Evolutionary conservation across 352 stramenopile species (phyloP).

Genomic region (Globisporangium cederbergense): DNA sequence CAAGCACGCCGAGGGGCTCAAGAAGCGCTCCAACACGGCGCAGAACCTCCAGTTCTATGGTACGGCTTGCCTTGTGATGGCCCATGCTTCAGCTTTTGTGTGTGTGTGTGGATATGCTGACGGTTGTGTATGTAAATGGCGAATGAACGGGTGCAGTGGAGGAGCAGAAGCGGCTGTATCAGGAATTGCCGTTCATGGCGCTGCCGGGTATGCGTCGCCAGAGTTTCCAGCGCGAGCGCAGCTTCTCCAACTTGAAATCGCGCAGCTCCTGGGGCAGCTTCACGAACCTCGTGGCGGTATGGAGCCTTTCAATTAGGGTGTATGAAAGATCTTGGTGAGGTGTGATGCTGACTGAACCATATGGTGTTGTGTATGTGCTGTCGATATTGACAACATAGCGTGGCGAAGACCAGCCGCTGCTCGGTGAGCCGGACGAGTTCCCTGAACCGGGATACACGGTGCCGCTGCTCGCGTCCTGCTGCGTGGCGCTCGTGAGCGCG

Average conservation of each 20-base stretch:
- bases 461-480: conserved; percentile 61
- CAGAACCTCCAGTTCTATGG: conserved; percentile 81
- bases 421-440: conserved; percentile 53
- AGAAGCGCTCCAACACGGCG: conserved; percentile 75
- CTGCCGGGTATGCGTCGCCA: conserved; percentile 67
- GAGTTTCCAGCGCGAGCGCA: conserved; percentile 69
- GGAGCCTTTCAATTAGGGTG: background rate
- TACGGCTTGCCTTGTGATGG: conserved; percentile 16
- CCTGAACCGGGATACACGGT: conserved; percentile 64
- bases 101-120: background rate
- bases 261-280: conserved; percentile 57
- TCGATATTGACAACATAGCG: conserved; percentile 21
- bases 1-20: conserved; percentile 63
- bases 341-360: background rate
- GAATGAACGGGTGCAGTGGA: conserved; percentile 31
- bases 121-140: background rate
- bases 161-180: conserved; percentile 70
- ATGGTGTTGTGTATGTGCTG: background rate
- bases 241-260: conserved; percentile 64
- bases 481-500: conserved; percentile 62
- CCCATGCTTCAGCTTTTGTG: background rate
- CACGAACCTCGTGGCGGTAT: conserved; percentile 35
- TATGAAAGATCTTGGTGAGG: background rate
- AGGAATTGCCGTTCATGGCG: conserved; percentile 71
- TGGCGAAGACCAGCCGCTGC: conserved; percentile 71